Base-by-base conservation (phyloP, 441 rosid species). In the Hypseocharis bilobata region DNA sequence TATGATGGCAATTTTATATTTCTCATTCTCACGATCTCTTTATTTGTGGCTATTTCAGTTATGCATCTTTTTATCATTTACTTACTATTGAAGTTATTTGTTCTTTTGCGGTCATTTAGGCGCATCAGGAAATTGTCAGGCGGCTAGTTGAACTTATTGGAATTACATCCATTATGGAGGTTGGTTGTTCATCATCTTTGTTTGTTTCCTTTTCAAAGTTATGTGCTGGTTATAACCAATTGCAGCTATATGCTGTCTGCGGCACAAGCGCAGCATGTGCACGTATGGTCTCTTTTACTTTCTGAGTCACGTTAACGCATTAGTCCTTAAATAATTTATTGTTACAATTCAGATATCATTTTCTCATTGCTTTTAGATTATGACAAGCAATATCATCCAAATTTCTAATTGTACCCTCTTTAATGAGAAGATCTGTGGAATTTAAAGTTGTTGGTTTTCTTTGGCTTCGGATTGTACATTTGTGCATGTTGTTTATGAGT, bases 101-200 rank as follows among this genome's bases (percentile, higher is more conserved):
- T 47, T 65, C 70, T 63, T 72, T 11, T 72, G 55, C 20, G 73
- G 60, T 63, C 54, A 68, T 80, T 42, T 85, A 91, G 97, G 86
- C 76, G 70, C 95, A 87, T 78, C 89, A 78, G 74, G 87, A 81
- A 72, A 81, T 89, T 74, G 76, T 91, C 64, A 72, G 72, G 73
- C 87, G 69, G 68, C 78, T 92, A 66, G 89, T 92, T 60, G 98
- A 89, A 69, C 84, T 92, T 72, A 82, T 91, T 82, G 96, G 98
- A 66, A 89, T 85, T 63, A 91, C 98, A 36, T 91, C 98, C 42
- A 78, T 92, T 61, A 86, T 92, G 98, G 98, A 92, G 98, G 98
- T 89, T 81, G 64, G 84, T 66, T 64, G 34, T 78, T 67, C 60
- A 68, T 62, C 62, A 20, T 63, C 72, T 75, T 19, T 73, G 23